These are phyloP conservation scores for Lactarius quietus DNA, from an alignment of 768 basidiomycete genomes.

Conservation along the genomic window DNA sequence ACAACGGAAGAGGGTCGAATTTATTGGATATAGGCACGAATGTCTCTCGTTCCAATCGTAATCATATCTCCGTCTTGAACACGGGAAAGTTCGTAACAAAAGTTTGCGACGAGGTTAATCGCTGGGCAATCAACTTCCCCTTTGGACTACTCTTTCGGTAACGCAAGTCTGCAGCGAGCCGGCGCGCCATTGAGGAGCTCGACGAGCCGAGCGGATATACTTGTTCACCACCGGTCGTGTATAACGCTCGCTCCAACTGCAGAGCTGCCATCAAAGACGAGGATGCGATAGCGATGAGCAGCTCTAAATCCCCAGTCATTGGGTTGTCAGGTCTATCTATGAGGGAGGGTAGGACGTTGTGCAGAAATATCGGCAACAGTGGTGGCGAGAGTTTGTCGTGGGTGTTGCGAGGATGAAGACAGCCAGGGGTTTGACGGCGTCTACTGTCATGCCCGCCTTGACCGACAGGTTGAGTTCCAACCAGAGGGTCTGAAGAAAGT, in stretches of 20 bases:
- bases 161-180: conserved; percentile 61
- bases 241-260: conserved; percentile 68
- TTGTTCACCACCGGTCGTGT: conserved; percentile 49
- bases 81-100: conserved; percentile 75
- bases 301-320: conserved; percentile 54
- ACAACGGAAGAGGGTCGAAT: background rate
- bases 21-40: background rate
- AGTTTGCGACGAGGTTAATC: conserved; percentile 55
- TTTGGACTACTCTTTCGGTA: conserved; percentile 47
- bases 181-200: conserved; percentile 59
- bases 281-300: conserved; percentile 60
- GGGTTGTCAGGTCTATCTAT: conserved; percentile 51
- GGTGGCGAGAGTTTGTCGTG: conserved; percentile 52
- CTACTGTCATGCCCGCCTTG: conserved; percentile 51
- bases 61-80: conserved; percentile 43
- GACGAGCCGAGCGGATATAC: conserved; percentile 55
- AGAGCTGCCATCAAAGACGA: conserved; percentile 63
- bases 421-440: conserved; percentile 59
- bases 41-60: background rate
- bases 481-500: conserved; percentile 70
- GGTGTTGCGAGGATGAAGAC: conserved; percentile 68
- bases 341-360: conserved; percentile 60
- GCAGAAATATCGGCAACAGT: conserved; percentile 69
- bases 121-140: conserved; percentile 53
- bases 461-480: conserved; percentile 53